These are phyloP conservation scores for Phaeophleospora eucalypticola DNA, from an alignment of 2,329 filamentous ascomycete genomes.

Conservation along the genomic window DNA sequence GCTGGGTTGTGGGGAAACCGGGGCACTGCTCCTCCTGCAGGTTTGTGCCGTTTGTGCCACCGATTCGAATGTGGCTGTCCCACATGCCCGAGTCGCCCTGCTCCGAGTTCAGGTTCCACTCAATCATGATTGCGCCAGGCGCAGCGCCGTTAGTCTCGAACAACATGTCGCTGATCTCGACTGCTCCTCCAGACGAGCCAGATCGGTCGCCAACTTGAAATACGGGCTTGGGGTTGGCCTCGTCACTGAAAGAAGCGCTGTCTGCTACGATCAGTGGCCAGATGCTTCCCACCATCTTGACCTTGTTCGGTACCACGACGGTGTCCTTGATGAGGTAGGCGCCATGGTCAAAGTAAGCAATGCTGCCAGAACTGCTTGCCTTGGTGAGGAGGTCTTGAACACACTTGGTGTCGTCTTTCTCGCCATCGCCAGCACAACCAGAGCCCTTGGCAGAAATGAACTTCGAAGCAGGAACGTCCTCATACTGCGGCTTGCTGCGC, in stretches of 20 bases:
- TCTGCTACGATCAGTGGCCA: constrained; percentile 87
- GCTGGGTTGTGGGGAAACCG: constrained; percentile 67
- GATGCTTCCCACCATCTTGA: constrained; percentile 86
- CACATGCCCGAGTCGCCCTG: constrained; percentile 74
- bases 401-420: constrained; percentile 78
- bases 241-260: constrained; percentile 68
- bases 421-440: constrained; percentile 83
- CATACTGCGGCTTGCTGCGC: constrained; percentile 85
- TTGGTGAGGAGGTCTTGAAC: constrained; percentile 75
- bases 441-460: constrained; percentile 74
- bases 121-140: constrained; percentile 82
- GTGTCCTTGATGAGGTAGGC: constrained; percentile 60
- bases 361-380: constrained; percentile 49
- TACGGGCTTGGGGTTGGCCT: constrained; percentile 72
- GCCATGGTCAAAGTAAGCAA: constrained; percentile 63
- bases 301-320: constrained; percentile 53
- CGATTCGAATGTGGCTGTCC: constrained; percentile 94
- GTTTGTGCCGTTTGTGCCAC: constrained; percentile 77
- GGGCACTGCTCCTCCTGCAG: constrained; percentile 64
- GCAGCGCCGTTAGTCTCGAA: constrained; percentile 79
- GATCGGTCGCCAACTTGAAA: constrained; percentile 71
- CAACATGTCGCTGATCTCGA: constrained; percentile 85
- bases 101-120: constrained; percentile 77
- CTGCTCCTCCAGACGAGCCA: constrained; percentile 66
- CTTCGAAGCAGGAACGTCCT: constrained; percentile 57